Conservation (phyloP, 2,329 filamentous ascomycete genomes). For the Lecanicillium sp. region DNA sequence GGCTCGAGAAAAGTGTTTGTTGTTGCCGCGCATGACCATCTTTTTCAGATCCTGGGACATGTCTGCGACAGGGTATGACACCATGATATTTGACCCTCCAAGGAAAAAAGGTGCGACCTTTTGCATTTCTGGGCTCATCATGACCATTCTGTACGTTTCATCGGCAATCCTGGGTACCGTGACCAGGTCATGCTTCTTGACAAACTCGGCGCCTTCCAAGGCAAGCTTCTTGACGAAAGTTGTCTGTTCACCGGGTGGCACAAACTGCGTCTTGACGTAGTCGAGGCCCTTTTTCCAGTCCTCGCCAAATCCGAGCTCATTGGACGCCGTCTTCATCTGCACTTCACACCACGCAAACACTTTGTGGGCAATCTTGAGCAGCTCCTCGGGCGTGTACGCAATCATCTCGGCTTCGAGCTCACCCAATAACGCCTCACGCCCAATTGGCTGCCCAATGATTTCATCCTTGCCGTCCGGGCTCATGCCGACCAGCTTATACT, state of each 20-base stretch:
- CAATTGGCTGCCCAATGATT: conserved; percentile 51
- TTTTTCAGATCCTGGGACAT: conserved; percentile 48
- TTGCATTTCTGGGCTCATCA: conserved; percentile 46
- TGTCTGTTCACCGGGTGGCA: conserved; percentile 45
- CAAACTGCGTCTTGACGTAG: conserved; percentile 46
- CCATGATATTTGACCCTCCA: conserved; percentile 44
- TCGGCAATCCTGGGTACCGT: conserved; percentile 46
- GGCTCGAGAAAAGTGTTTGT: conserved; percentile 46
- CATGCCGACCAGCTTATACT: conserved; percentile 36
- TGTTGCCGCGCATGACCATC: conserved; percentile 55
- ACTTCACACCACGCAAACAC: conserved; percentile 48
- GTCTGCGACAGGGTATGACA: conserved; percentile 45
- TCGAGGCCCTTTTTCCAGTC: conserved; percentile 48
- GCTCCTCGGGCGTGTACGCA: conserved; percentile 48
- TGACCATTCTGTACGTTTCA: conserved; percentile 46
- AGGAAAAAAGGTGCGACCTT: conserved; percentile 53
- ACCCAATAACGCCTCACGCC: conserved; percentile 38
- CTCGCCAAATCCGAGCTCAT: conserved; percentile 36
- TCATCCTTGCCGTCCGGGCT: conserved; percentile 33
- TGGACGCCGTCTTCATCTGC: conserved; percentile 45
- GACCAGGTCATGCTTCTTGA: conserved; percentile 45
- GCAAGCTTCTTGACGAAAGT: conserved; percentile 43
- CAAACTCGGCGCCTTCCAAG: conserved; percentile 42
- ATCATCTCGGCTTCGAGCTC: conserved; percentile 51
- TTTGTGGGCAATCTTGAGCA: conserved; percentile 40